Evolutionary conservation across 2,329 filamentous ascomycete genomes (phyloP).

Genomic region (Didymella lethalis): DNA sequence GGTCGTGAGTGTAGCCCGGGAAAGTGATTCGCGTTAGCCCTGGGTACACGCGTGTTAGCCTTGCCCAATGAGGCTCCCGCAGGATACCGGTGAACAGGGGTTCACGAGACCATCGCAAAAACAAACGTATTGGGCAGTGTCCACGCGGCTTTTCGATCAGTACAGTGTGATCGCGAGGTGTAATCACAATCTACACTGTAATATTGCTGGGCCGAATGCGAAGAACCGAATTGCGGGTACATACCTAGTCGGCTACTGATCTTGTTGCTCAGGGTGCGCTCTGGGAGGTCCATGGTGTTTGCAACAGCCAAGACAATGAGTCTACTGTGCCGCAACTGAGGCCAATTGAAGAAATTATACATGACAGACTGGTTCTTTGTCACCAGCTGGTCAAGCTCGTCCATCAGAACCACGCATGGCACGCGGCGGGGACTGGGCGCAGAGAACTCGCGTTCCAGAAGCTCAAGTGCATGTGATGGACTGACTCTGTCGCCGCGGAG

Average conservation of each 20-base stretch:
- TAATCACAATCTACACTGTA: slow-evolving; percentile 14
- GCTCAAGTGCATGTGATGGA: slow-evolving; percentile 86
- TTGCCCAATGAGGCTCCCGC: slow-evolving; percentile 29
- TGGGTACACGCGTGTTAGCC: slow-evolving; percentile 42
- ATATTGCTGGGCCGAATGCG: slow-evolving; percentile 13
- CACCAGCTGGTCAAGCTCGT: slow-evolving; percentile 96
- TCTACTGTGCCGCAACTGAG: slow-evolving; percentile 85
- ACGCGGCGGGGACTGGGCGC: slow-evolving; percentile 89
- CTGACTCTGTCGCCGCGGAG: slow-evolving; percentile 92
- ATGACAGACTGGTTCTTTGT: slow-evolving; percentile 99
- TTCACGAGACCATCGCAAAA: slow-evolving; percentile 31
- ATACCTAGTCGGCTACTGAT: slow-evolving; percentile 79
- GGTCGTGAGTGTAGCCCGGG: slow-evolving; percentile 94
- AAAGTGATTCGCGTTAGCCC: slow-evolving; percentile 94
- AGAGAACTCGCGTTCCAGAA: slow-evolving; percentile 91
- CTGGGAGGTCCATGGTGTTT: slow-evolving; percentile 98
- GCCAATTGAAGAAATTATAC: slow-evolving; percentile 99
- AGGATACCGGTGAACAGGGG: slow-evolving; percentile 25
- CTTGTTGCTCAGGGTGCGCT: slow-evolving; percentile 96
- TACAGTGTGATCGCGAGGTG: slow-evolving; percentile 24
- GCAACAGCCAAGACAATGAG: slow-evolving; percentile 96
- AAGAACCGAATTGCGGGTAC: slow-evolving; percentile 25
- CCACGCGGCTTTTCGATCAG: slow-evolving; percentile 30
- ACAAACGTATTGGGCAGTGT: slow-evolving; percentile 22
- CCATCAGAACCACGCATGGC: slow-evolving; percentile 97